Conservation (phyloP, 371 early-diverging fungal genomes). For the Amoeboaphelidium protococcarum region DNA sequence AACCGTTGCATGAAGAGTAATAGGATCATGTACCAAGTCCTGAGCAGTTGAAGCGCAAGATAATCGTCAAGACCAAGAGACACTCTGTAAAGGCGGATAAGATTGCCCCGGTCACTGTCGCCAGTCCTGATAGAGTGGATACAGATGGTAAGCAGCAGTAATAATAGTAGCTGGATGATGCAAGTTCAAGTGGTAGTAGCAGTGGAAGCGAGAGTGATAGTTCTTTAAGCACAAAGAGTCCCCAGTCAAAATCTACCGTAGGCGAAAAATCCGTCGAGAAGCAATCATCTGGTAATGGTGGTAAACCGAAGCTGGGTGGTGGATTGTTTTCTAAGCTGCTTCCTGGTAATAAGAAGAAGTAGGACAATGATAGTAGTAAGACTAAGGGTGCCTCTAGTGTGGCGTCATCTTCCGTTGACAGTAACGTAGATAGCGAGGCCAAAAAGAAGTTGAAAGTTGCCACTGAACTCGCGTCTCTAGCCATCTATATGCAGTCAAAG, state of each 20-base stretch:
- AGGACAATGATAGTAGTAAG: neutral
- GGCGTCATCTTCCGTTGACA: neutral
- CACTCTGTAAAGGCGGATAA: neutral
- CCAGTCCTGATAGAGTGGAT: too few relatives aligned
- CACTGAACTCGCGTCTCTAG: slow-evolving; percentile 27
- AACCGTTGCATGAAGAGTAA: slow-evolving; percentile 12
- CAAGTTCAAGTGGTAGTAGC: too few relatives aligned
- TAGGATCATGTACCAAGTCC: slow-evolving; percentile 34
- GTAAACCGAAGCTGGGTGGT: too few relatives aligned
- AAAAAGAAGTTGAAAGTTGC: too few relatives aligned
- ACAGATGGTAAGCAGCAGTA: too few relatives aligned
- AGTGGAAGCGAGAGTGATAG: too few relatives aligned
- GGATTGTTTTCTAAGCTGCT: neutral
- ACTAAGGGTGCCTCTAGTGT: neutral
- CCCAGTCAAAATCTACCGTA: too few relatives aligned
- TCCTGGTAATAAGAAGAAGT: neutral
- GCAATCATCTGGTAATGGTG: too few relatives aligned
- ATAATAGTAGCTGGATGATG: too few relatives aligned
- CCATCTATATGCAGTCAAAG: slow-evolving; percentile 34
- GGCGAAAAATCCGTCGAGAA: too few relatives aligned
- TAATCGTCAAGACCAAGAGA: slow-evolving; percentile 30
- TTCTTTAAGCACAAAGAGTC: too few relatives aligned
- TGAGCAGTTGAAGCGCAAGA: slow-evolving; percentile 22
- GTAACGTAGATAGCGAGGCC: neutral
- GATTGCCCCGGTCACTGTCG: too few relatives aligned